A percentile compares a stretch with the other conserved stretches of the same genome.
Evolutionary conservation across 2,329 filamentous ascomycete genomes (phyloP).

Genomic region (Colletotrichum sublineola): DNA sequence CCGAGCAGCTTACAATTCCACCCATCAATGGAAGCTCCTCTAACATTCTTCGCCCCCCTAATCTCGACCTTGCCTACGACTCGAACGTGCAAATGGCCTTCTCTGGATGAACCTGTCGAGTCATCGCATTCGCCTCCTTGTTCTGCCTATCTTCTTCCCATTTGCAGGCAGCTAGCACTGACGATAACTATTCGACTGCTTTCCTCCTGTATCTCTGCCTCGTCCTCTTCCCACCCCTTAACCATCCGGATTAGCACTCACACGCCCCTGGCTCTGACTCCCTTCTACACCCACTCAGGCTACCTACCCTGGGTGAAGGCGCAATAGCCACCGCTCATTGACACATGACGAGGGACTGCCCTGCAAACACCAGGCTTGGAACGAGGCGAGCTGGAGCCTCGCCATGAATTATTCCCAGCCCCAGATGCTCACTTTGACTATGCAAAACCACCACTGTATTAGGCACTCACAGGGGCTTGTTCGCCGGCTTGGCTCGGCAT

Average conservation of each 20-base stretch:
- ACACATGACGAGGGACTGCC: slow-evolving; percentile 40
- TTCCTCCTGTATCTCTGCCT: slow-evolving; percentile 21
- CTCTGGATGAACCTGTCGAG: slow-evolving; percentile 22
- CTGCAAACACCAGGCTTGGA: slow-evolving; percentile 39
- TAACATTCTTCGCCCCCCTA: slow-evolving; percentile 27
- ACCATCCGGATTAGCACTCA: slow-evolving; percentile 24
- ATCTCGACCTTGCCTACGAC: slow-evolving; percentile 1
- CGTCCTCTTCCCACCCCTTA: slow-evolving; percentile 20
- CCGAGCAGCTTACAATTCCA: slow-evolving; percentile 4
- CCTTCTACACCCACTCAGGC: slow-evolving; percentile 7
- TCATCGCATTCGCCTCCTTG: slow-evolving; percentile 31
- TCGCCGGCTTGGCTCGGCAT: slow-evolving; percentile 29
- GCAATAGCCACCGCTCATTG: slow-evolving; percentile 35
- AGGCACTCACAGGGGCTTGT: slow-evolving; percentile 12
- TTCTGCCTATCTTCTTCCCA: slow-evolving; percentile 15
- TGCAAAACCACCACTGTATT: slow-evolving; percentile 24
- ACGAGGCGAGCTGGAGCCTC: slow-evolving; percentile 41
- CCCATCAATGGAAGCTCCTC: slow-evolving; percentile 29
- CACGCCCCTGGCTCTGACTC: slow-evolving; percentile 20
- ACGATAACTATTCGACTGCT: slow-evolving; percentile 8
- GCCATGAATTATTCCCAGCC: slow-evolving; percentile 22
- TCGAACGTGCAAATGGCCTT: background rate
- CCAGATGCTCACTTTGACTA: slow-evolving; percentile 26
- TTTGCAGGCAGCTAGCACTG: slow-evolving; percentile 9
- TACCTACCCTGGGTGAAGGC: slow-evolving; percentile 31